Conservation (phyloP, 345 rosid genomes). For the Brassica cretica region DNA sequence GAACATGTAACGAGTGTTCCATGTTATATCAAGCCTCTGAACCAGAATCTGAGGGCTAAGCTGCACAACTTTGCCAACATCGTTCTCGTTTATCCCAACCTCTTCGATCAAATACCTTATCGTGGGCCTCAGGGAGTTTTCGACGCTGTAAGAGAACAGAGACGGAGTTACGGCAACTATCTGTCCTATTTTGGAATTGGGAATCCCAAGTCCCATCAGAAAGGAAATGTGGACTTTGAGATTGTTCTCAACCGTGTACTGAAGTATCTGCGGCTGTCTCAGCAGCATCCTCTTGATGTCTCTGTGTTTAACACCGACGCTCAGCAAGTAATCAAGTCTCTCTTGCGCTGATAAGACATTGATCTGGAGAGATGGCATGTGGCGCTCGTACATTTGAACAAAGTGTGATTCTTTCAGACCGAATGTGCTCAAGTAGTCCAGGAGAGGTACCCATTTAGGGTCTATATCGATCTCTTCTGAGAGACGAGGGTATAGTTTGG, state of each 20-base stretch:
- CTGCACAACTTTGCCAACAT: slow-evolving; percentile 82
- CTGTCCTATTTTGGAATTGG: slow-evolving; percentile 83
- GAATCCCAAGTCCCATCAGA: slow-evolving; percentile 73
- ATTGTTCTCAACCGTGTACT: slow-evolving; percentile 83
- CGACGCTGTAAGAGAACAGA: slow-evolving; percentile 80
- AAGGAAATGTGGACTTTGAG: slow-evolving; percentile 81
- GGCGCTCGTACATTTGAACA: slow-evolving; percentile 84
- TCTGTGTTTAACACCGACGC: slow-evolving; percentile 84
- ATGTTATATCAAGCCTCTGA: slow-evolving; percentile 87
- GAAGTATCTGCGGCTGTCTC: slow-evolving; percentile 92
- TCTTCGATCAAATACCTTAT: slow-evolving; percentile 94
- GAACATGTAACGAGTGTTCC: slow-evolving; percentile 89
- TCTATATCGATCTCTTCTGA: slow-evolving; percentile 75
- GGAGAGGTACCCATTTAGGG: slow-evolving; percentile 80
- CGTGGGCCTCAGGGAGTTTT: slow-evolving; percentile 87
- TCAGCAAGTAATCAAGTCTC: slow-evolving; percentile 82
- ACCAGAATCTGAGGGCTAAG: slow-evolving; percentile 95
- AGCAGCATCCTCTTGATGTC: slow-evolving; percentile 80
- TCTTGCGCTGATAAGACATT: slow-evolving; percentile 80
- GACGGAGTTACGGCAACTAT: slow-evolving; percentile 77
- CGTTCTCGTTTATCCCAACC: slow-evolving; percentile 80
- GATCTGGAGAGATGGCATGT: slow-evolving; percentile 78
- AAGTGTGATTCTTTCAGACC: slow-evolving; percentile 87
- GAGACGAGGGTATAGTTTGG: slow-evolving; percentile 56
- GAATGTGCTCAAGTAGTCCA: slow-evolving; percentile 75